A percentile compares a stretch with the other conserved stretches of the same genome.
These are phyloP conservation scores for Mollisiaceae sp. DNA, from an alignment of 2,329 filamentous ascomycete species.

Conservation along the genomic window DNA sequence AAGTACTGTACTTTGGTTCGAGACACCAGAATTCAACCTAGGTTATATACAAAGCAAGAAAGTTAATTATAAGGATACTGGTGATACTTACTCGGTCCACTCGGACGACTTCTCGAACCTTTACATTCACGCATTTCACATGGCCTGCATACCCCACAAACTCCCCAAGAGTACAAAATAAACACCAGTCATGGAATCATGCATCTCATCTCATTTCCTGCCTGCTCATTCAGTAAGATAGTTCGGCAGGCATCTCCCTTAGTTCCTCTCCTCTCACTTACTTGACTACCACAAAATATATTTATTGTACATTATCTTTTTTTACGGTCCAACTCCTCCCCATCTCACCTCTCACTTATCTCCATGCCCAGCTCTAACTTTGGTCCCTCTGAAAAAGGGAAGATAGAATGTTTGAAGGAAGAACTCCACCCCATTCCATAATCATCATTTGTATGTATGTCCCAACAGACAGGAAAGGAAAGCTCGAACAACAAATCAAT, in stretches of 20 bases:
- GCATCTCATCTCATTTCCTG: neutral
- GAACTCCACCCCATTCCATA: constrained; percentile 8
- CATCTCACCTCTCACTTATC: neutral
- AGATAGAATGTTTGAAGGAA: neutral
- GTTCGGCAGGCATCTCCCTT: neutral
- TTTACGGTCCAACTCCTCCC: neutral
- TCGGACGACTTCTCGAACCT: neutral
- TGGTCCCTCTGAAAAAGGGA: neutral
- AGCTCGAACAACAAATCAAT: neutral
- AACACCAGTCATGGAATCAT: neutral
- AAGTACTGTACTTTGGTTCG: too few species aligned
- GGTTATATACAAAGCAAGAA: neutral
- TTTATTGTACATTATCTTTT: constrained; percentile 12
- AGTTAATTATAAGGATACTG: too few species aligned
- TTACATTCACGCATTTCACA: neutral
- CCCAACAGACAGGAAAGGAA: neutral
- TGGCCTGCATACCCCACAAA: neutral
- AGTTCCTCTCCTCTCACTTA: neutral
- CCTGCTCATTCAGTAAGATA: neutral
- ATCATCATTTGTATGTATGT: constrained; percentile 12
- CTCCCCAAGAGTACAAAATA: neutral
- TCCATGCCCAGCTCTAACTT: too few species aligned
- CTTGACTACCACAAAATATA: neutral
- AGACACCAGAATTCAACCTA: too few species aligned
- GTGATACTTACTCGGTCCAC: neutral